Evolutionary conservation across 148 eudicot genomes (phyloP).

Genomic region (Vaccinium macrocarpon): DNA sequence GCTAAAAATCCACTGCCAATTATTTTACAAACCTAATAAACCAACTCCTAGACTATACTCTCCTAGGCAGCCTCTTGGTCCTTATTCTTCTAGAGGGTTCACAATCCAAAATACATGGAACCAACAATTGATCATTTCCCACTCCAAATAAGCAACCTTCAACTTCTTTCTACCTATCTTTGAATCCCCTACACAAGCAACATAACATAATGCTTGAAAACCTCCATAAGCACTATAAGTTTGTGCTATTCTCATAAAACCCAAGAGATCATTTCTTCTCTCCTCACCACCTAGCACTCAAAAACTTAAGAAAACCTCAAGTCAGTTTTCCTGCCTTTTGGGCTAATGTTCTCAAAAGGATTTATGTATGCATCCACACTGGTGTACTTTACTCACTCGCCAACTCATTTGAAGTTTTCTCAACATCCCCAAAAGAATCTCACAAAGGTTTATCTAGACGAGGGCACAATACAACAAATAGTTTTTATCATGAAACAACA

Average conservation of each 20-base stretch:
- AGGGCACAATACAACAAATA: slow-evolving; percentile 1
- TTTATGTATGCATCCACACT: not conserved
- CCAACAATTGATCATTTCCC: not conserved
- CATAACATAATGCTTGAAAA: not conserved
- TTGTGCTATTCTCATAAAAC: not conserved
- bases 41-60: slow-evolving; percentile 5
- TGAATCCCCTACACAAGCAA: not conserved
- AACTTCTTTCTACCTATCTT: not conserved
- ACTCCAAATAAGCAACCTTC: not conserved
- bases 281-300: not conserved
- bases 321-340: not conserved
- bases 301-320: not conserved
- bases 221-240: not conserved
- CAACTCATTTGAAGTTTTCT: not conserved
- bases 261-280: not conserved
- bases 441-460: not conserved
- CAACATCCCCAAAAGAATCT: not conserved
- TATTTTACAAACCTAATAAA: not conserved
- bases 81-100: slow-evolving; percentile 1
- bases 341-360: not conserved
- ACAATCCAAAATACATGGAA: not conserved
- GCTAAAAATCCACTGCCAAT: not conserved
- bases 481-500: not conserved
- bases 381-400: not conserved
- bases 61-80: not conserved